Evolutionary conservation across 225 moss, liverwort and hornwort species (phyloP).

Genomic region (Rhytidiadelphus loreus): DNA sequence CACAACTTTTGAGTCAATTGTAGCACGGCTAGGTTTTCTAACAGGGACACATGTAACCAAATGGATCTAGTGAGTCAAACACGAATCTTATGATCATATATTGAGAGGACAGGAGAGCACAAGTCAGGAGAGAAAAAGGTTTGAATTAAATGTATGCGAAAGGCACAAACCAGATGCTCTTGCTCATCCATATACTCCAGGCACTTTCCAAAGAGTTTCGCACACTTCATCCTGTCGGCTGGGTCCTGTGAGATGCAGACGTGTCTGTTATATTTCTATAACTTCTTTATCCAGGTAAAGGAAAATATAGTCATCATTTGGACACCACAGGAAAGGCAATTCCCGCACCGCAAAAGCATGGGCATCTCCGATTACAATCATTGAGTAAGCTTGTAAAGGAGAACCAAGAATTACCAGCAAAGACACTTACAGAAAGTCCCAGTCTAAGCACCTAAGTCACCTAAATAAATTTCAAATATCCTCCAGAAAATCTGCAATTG

Average conservation of each 20-base stretch:
- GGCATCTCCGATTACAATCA: background rate
- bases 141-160: background rate
- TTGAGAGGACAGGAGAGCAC: background rate
- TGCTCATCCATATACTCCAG: conserved; percentile 98
- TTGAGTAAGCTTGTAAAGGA: background rate
- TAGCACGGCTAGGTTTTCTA: background rate
- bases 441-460: background rate
- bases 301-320: background rate
- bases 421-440: background rate
- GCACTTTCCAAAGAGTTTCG: conserved; percentile 88
- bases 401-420: background rate
- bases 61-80: background rate
- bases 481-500: background rate
- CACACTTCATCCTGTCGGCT: conserved; percentile 77
- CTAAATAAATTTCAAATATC: background rate
- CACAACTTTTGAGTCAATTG: background rate
- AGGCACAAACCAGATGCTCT: conserved; percentile 70
- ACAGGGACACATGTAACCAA: background rate
- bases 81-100: background rate
- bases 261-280: background rate
- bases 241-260: conserved; percentile 48
- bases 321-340: background rate
- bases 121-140: background rate
- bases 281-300: background rate
- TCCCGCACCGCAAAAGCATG: background rate